These are phyloP conservation scores for Erodium moschatum DNA, from an alignment of 441 rosid species.

Conservation along the genomic window DNA sequence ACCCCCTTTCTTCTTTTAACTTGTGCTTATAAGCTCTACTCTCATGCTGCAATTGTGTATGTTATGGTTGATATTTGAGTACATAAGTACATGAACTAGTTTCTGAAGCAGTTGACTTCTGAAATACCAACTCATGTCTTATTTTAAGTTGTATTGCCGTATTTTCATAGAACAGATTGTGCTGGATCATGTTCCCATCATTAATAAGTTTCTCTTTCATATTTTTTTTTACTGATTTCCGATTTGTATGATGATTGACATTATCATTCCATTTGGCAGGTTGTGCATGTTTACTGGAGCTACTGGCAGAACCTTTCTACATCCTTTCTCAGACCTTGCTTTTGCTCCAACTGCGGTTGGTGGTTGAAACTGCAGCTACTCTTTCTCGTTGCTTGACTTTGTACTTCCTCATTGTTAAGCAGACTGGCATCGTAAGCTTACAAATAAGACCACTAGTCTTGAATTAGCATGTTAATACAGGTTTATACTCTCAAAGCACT, in stretches of 20 bases:
- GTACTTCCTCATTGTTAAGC: conserved; percentile 57
- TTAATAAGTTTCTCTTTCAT: not conserved
- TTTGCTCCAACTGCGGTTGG: conserved; percentile 56
- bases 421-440: conserved; percentile 47
- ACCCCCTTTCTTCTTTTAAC: not conserved
- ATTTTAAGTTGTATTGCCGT: not conserved
- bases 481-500: not conserved
- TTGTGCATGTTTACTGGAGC: conserved; percentile 74
- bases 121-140: not conserved
- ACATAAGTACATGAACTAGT: not conserved
- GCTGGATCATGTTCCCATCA: not conserved
- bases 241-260: not conserved
- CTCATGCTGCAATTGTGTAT: not conserved
- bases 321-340: conserved; percentile 79
- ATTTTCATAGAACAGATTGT: not conserved
- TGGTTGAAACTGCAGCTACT: conserved; percentile 78
- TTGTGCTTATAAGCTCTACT: not conserved
- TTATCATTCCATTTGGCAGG: conserved; percentile 37
- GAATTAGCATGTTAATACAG: not conserved
- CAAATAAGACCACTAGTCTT: not conserved
- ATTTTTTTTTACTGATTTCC: not conserved
- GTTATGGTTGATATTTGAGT: not conserved
- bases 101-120: not conserved
- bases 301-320: conserved; percentile 80
- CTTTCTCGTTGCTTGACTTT: conserved; percentile 59